Evolutionary conservation across 305 asterid genomes (phyloP), one percentile per base, ranked within the genome.

Genomic region (Rubia peregrina): DNA sequence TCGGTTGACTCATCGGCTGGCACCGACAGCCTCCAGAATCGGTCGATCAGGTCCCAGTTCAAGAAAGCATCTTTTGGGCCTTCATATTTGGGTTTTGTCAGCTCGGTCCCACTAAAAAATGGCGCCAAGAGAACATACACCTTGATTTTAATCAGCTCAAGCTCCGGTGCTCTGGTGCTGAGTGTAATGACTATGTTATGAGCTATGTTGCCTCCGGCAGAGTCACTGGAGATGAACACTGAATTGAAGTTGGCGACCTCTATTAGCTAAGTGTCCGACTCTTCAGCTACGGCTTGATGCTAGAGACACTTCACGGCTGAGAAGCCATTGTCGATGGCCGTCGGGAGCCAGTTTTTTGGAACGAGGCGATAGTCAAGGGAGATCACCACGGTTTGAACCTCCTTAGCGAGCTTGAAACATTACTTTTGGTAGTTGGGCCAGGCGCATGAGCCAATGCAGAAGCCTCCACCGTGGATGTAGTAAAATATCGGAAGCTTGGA

Each of bases 361-460:
- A 96, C 89, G 71, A 89, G 72, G 41, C 89, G 76, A 72, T 89
- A 89, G 77, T 90, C 97, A 0, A 95, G 96, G 1, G 95, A 44
- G 22, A 88, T 38, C 3, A 87, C 70, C 76, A 90, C 84, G 36
- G 85, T 91, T 69, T 79, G 87, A 42, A 90, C 89, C 74, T 85
- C 83, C 0, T 80, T 79, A 12, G 96, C 95, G 42, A 90, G 90
- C 82, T 75, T 76, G 75, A 89, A 83, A 48, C 95, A 90, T 67
- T 84, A 88, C 83, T 90, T 88, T 21, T 90, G 96, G 81, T 91
- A 88, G 41, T 85, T 85, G 19, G 96, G 95, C 92, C 92, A 88
- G 0, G 92, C 49, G 24, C 92, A 80, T 8, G 95, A 90, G 74
- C 90, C 88, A n/a, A 88, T 90, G 80, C 92, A 90, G 61, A 88